Base-by-base conservation (phyloP, 805 yeast genomes). In the Brettanomyces bruxellensis region DNA sequence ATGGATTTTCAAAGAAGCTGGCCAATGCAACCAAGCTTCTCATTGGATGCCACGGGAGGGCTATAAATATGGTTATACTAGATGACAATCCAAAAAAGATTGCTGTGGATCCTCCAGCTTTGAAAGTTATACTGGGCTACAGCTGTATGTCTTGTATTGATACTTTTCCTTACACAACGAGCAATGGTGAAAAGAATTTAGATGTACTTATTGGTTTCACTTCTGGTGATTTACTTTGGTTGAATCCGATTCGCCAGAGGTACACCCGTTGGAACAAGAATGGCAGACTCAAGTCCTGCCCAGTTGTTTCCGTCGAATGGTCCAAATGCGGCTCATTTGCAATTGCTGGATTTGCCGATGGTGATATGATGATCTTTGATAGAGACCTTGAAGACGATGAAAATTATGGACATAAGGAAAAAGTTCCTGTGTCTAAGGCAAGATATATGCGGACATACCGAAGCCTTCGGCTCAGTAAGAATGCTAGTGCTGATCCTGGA, bases 191-290 rank as follows among this genome's bases (percentile, higher is more conserved):
- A 14, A 56, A 56, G 28, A 65, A 65, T 35, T 63, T 83, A 6
- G 80, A 80, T 44, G 66, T 81, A 5, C 62, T 79, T 2, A 51
- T 81, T 18, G 93, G 91, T 1, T 73, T 79, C 50, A 75, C 81
- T 18, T 64, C 79, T 1, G 88, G 91, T n/a, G 87, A 81, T 53
- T 60, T 84, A 3, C 51, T 83, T 5, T 71, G 87, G 73, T 50
- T 81, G 34, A 84, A 82, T 51, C 73, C 82, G 8, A 61, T 67
- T 25, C 63, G 69, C 37, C 66, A 67, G 59, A 69, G 69, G 47
- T 78, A 75, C 58, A 58, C 73, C 25, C 68, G 81, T 38, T 62
- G 77, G 61, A 78, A 78, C 58, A 78, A 76, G 52, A 65, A 66
- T 47, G 79, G 77, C 6, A 67, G 58, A 49, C 59, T 61, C 48